These are phyloP conservation scores for Purpureocillium takamizusanense DNA, from an alignment of 2,329 filamentous ascomycete genomes.

Conservation along the genomic window DNA sequence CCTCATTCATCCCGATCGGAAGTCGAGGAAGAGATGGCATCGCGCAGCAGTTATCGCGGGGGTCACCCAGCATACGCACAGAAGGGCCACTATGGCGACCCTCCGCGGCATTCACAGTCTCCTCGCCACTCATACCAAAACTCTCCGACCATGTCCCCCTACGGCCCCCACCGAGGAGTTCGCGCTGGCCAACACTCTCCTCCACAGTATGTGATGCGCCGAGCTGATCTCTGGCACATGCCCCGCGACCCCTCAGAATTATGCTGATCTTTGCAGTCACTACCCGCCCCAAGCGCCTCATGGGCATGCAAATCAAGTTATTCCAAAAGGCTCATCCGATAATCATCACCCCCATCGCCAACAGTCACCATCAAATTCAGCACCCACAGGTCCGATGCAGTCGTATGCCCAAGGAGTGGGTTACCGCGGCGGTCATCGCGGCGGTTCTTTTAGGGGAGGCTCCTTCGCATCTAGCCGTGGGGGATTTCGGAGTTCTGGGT, in stretches of 20 bases:
- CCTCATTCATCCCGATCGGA: conserved; percentile 38
- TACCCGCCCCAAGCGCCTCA: conserved; percentile 54
- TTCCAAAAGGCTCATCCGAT: conserved; percentile 42
- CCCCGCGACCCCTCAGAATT: not conserved
- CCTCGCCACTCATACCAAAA: conserved; percentile 37
- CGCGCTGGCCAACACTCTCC: conserved; percentile 30
- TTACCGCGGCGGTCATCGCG: conserved; percentile 38
- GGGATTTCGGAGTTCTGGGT: conserved; percentile 50
- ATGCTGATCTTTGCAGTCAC: conserved; percentile 34
- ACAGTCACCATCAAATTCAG: conserved; percentile 44
- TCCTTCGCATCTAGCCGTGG: conserved; percentile 40
- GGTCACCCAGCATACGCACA: conserved; percentile 29
- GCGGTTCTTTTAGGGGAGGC: conserved; percentile 51
- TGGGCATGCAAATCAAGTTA: conserved; percentile 35
- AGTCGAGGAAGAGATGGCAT: conserved; percentile 40
- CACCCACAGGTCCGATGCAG: conserved; percentile 48
- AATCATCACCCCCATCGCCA: conserved; percentile 41
- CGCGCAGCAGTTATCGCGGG: conserved; percentile 32
- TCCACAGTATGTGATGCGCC: conserved; percentile 26
- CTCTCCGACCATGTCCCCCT: conserved; percentile 35
- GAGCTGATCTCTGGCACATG: not conserved
- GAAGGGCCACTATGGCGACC: conserved; percentile 27
- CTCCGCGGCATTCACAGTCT: conserved; percentile 28
- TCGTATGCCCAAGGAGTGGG: conserved; percentile 38
- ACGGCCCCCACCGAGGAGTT: conserved; percentile 26